Evolutionary conservation across 345 rosid genomes (phyloP).

Genomic region (Lepidium africanum): DNA sequence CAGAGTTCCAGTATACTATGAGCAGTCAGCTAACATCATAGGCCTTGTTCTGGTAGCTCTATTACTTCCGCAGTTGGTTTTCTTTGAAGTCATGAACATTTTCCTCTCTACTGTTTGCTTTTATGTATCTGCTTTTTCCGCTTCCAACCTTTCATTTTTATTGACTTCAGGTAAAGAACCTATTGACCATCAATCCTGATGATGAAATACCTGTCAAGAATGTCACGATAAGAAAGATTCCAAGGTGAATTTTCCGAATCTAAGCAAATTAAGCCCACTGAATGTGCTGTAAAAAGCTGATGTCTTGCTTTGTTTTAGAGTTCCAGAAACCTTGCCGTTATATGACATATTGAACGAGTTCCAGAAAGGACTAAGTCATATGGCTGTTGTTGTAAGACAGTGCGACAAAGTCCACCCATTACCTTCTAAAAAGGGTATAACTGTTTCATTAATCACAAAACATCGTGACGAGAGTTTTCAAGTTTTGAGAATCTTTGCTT

Average conservation of each 20-base stretch:
- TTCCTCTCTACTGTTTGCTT: not conserved
- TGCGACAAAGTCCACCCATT: slow-evolving; percentile 31
- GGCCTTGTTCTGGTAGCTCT: slow-evolving; percentile 74
- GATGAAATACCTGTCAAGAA: slow-evolving; percentile 72
- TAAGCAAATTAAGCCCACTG: not conserved
- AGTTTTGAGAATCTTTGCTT: not conserved
- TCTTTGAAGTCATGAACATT: not conserved
- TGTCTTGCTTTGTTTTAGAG: slow-evolving; percentile 35
- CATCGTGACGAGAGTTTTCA: not conserved
- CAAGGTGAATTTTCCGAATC: slow-evolving; percentile 45
- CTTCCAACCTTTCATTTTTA: not conserved
- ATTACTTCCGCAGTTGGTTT: not conserved
- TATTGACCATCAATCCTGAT: slow-evolving; percentile 76
- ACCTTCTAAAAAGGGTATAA: slow-evolving; percentile 14
- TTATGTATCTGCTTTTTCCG: not conserved
- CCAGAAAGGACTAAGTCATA: slow-evolving; percentile 99
- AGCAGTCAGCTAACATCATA: slow-evolving; percentile 80
- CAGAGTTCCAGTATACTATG: slow-evolving; percentile 94
- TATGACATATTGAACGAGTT: slow-evolving; percentile 97
- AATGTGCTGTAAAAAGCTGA: slow-evolving; percentile 10
- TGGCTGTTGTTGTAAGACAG: slow-evolving; percentile 82
- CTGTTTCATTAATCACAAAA: not conserved
- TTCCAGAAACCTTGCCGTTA: slow-evolving; percentile 71
- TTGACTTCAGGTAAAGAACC: slow-evolving; percentile 60
- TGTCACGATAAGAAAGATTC: slow-evolving; percentile 85